phyloP scores from a whole-genome alignment of 1,284 basidiomycete genomes.

The Ganoderma lingzhi region DNA sequence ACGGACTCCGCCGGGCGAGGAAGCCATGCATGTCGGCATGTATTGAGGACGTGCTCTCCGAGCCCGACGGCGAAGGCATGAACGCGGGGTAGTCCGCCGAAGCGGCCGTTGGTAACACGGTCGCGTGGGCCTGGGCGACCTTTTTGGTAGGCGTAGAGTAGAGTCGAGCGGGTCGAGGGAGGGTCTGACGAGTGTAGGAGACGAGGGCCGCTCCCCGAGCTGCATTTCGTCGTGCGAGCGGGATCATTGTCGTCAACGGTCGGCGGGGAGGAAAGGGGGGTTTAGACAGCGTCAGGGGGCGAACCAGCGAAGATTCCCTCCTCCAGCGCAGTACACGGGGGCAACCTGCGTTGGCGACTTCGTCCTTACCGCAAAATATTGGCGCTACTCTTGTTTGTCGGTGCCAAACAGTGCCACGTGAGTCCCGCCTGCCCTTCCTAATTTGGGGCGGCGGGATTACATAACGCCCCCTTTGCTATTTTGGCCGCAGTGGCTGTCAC shows the following conservation, averaged over 20 bases:
- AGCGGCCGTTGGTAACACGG: constrained; percentile 44
- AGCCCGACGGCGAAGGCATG: constrained; percentile 38
- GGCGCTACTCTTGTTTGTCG: constrained; percentile 1
- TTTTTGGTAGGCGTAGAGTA: constrained; percentile 68
- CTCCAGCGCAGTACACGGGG: constrained; percentile 4
- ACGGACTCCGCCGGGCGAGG: constrained; percentile 53
- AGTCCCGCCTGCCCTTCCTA: neutral
- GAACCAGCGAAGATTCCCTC: constrained; percentile 15
- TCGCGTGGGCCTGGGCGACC: constrained; percentile 58
- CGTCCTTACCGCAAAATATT: constrained; percentile 10
- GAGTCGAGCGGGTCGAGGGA: constrained; percentile 72
- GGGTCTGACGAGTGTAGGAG: constrained; percentile 68
- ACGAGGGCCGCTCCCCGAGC: constrained; percentile 60
- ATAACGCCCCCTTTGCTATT: neutral
- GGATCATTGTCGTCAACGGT: constrained; percentile 38
- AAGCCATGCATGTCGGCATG: constrained; percentile 53
- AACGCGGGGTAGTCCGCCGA: constrained; percentile 50
- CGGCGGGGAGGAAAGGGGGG: no score
- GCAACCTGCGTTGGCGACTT: no score
- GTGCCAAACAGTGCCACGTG: constrained; percentile 9
- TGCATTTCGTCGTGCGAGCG: constrained; percentile 47
- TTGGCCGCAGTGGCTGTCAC: neutral
- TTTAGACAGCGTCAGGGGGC: constrained; percentile 14
- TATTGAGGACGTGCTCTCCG: constrained; percentile 8
- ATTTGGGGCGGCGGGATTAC: neutral